Evolutionary conservation across 176 grass and related monocot genomes (phyloP).

Genomic region (Tuctoria greenei): DNA sequence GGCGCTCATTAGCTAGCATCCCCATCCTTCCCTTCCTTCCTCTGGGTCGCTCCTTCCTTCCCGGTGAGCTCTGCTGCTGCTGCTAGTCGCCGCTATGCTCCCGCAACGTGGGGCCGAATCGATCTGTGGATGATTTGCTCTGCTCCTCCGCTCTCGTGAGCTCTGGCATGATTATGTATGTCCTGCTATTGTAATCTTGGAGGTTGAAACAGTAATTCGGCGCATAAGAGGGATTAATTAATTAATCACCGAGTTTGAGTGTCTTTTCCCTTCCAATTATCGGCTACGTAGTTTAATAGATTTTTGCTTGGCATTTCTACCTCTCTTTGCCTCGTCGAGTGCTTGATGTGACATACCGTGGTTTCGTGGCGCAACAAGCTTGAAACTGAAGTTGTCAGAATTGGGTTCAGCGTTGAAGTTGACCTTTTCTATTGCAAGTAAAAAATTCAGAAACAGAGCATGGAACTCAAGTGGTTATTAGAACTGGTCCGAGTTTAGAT

Average conservation of each 20-base stretch:
- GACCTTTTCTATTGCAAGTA: conserved; percentile 33
- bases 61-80: conserved; percentile 45
- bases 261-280: neutral
- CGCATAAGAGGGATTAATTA: conserved; percentile 62
- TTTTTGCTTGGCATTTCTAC: conserved; percentile 32
- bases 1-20: neutral
- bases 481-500: conserved; percentile 17
- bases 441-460: neutral
- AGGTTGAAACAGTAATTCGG: conserved; percentile 59
- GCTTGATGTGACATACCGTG: conserved; percentile 25
- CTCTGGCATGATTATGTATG: conserved; percentile 40
- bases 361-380: conserved; percentile 28
- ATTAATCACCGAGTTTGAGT: conserved; percentile 41
- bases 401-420: conserved; percentile 22
- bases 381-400: conserved; percentile 36
- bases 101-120: conserved; percentile 4
- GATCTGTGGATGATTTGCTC: conserved; percentile 40
- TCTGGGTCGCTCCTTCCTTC: conserved; percentile 4
- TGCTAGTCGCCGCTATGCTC: conserved; percentile 37
- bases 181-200: conserved; percentile 45
- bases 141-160: conserved; percentile 8
- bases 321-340: conserved; percentile 15
- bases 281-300: conserved; percentile 17
- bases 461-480: neutral
- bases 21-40: neutral